Evolutionary conservation across 805 yeast genomes (phyloP).

Genomic region (Schwanniomyces polymorphus): DNA sequence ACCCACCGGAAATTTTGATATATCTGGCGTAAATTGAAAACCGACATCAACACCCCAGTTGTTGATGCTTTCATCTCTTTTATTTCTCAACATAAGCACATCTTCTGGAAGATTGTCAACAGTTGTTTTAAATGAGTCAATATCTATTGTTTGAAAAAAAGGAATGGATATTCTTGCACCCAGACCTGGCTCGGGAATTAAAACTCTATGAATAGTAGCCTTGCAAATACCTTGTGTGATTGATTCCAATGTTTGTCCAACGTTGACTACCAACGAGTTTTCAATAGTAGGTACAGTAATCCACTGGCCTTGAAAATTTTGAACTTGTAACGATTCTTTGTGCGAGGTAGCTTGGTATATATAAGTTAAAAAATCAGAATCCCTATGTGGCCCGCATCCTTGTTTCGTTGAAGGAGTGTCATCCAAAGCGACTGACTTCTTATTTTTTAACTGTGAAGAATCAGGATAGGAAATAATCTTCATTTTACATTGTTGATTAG

Average conservation of each 20-base stretch:
- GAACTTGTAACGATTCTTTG: conserved; percentile 53
- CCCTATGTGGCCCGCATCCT: conserved; percentile 69
- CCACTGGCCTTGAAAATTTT: conserved; percentile 58
- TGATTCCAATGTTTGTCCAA: conserved; percentile 63
- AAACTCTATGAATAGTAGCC: conserved; percentile 59
- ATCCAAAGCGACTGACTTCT: conserved; percentile 21
- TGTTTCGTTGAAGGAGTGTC: conserved; percentile 36
- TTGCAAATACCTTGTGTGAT: conserved; percentile 57
- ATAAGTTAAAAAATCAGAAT: conserved; percentile 60
- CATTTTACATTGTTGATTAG: conserved; percentile 51
- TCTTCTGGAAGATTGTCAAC: conserved; percentile 27
- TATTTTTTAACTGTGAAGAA: conserved; percentile 18
- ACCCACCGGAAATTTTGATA: conserved; percentile 44
- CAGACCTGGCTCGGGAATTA: conserved; percentile 38
- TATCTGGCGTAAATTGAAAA: conserved; percentile 39
- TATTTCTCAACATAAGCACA: conserved; percentile 26
- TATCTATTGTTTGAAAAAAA: conserved; percentile 48
- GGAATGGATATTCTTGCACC: conserved; percentile 49
- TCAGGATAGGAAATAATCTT: conserved; percentile 62
- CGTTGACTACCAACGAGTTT: conserved; percentile 53
- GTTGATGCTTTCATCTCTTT: conserved; percentile 34
- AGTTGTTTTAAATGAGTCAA: conserved; percentile 30
- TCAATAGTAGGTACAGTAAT: conserved; percentile 51
- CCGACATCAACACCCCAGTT: conserved; percentile 40
- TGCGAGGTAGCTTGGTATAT: conserved; percentile 57